Base-by-base conservation (phyloP, 2,329 filamentous ascomycete genomes). In the Graphiopsis chlorocephala region DNA sequence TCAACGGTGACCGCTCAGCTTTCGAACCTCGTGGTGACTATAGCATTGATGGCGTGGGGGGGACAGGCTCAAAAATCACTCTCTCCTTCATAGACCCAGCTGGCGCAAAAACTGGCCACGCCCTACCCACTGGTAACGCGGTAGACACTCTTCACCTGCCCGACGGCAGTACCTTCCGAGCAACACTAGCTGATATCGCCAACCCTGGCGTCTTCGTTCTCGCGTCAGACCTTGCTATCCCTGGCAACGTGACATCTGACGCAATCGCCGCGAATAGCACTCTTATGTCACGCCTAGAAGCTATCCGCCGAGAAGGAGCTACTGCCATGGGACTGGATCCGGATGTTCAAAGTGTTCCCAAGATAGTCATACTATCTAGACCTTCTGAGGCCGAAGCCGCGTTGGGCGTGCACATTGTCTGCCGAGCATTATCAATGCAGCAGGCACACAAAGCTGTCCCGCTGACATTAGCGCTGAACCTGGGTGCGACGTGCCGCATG, bases 151-250 rank as follows among this genome's bases (percentile, higher is more conserved):
- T 90, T 17, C 33, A 47, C 10, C 60, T 74, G 20, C 61, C 63
- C 0, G 70, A 72, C 55, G 72, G 72, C 10, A 77, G 81, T 8
- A 80, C 78, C 0, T 73, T 86, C 4, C 69, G 73, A 3, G 85
- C 82, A 0, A 88, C 85, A 1, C 84, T 88, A 28, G 80, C 89
- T 1, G 88, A 90, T 67, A 85, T 85, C 0, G 84, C 84, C 1
- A 90, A 89, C 68, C 88, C 88, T 0, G 85, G 84, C 55, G 81
- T 88, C 15, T 90, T 90, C 70, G 77, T 90, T 0, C 77, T 77
- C 8, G 85, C 87, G 0, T 71, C 77, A 1, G 83, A 86, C 65
- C 71, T 90, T 0, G 81, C 77, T 4, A 76, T 86, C 2, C 74
- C 81, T 20, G 80, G 81, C 3, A 78, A 79, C 11, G 78, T 88